Percentiles rank a stretch among this genome's conserved stretches.
phyloP scores from a whole-genome alignment of 2,329 filamentous ascomycete species.

The Paecilomyces sp. region DNA sequence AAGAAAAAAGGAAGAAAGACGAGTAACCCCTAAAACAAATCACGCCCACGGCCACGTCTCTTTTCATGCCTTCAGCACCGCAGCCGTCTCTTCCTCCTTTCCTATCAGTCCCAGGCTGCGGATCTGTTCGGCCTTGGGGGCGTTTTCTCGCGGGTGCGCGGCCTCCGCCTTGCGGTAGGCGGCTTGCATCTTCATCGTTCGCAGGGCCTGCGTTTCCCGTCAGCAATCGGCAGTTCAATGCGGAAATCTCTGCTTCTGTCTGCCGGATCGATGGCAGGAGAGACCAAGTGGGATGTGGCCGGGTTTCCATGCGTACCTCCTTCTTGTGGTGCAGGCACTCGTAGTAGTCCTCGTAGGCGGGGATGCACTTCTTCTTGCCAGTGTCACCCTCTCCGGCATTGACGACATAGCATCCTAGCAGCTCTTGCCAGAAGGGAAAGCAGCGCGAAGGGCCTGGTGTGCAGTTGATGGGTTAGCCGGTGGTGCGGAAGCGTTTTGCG shows the following conservation, averaged over 20 bases:
- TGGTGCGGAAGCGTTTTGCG: slow-evolving; percentile 8
- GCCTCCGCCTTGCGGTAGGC: slow-evolving; percentile 78
- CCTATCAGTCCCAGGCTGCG: slow-evolving; percentile 75
- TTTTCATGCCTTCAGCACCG: slow-evolving; percentile 33
- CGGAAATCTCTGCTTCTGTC: background rate
- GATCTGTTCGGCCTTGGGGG: slow-evolving; percentile 78
- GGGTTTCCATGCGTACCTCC: slow-evolving; percentile 60
- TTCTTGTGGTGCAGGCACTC: slow-evolving; percentile 99
- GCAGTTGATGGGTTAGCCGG: slow-evolving; percentile 15
- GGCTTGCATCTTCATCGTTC: slow-evolving; percentile 69
- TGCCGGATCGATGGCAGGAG: background rate
- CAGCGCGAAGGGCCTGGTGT: slow-evolving; percentile 64
- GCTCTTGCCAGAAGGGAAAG: slow-evolving; percentile 99
- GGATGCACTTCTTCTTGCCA: slow-evolving; percentile 81
- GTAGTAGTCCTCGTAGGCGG: slow-evolving; percentile 91
- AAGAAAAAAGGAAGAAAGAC: background rate
- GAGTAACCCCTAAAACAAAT: slow-evolving; percentile 12
- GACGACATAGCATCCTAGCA: slow-evolving; percentile 95
- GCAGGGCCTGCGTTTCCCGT: slow-evolving; percentile 55
- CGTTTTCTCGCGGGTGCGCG: slow-evolving; percentile 68
- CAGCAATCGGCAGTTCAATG: background rate
- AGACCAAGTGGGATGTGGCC: slow-evolving; percentile 1
- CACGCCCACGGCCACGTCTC: slow-evolving; percentile 12
- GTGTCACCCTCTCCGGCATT: slow-evolving; percentile 76
- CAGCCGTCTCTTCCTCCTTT: slow-evolving; percentile 72